Conservation (phyloP, 305 asterid genomes). For the Fraxinus baroniana region DNA sequence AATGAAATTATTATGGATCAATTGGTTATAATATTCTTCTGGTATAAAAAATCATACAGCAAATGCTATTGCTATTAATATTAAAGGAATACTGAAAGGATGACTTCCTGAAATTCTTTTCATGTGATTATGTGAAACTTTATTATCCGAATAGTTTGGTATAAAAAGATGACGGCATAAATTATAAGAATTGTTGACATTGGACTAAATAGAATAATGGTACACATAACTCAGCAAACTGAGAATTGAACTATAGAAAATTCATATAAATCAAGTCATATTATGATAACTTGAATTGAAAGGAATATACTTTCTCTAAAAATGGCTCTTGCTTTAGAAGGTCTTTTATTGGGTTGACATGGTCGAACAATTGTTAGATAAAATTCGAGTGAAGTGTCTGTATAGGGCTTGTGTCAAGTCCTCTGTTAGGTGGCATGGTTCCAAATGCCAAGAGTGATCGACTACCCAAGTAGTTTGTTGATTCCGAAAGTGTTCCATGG, state of each 20-base stretch:
- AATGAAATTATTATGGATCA: neutral
- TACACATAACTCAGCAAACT: neutral
- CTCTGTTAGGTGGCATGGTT: neutral
- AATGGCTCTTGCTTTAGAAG: neutral
- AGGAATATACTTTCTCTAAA: neutral
- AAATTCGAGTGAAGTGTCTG: neutral
- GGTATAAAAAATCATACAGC: neutral
- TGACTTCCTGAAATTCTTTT: neutral
- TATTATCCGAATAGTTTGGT: neutral
- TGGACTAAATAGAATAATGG: neutral
- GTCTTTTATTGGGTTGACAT: neutral
- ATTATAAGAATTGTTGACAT: neutral
- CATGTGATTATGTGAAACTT: neutral
- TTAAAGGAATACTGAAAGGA: neutral
- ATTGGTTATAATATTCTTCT: neutral
- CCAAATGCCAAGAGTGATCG: neutral
- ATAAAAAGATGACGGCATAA: neutral
- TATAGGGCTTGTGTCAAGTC: neutral
- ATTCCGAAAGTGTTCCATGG: too few species aligned
- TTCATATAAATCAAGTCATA: neutral
- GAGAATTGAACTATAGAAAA: neutral
- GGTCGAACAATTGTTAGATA: neutral
- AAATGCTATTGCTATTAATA: neutral
- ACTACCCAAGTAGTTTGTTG: neutral
- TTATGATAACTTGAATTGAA: neutral